These are phyloP conservation scores for Pichia sorboxylosa DNA, from an alignment of 1,139 yeast genomes.

Conservation along the genomic window DNA sequence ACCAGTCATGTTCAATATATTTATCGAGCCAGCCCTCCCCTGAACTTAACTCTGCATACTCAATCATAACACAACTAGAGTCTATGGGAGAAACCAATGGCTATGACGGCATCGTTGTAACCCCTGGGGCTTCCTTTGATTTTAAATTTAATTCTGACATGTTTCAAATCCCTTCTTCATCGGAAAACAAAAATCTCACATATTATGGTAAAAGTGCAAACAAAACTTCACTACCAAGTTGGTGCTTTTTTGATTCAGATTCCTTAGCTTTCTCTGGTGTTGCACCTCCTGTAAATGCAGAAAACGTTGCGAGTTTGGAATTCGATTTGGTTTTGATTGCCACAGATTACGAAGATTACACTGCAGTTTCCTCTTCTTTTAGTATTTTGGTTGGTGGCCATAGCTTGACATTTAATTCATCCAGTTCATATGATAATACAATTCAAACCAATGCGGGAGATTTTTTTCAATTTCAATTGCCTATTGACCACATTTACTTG, in stretches of 20 bases:
- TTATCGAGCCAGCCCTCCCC: slow-evolving; percentile 41
- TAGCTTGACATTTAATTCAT: slow-evolving; percentile 48
- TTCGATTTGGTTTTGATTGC: slow-evolving; percentile 72
- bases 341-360: slow-evolving; percentile 62
- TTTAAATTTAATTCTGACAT: slow-evolving; percentile 50
- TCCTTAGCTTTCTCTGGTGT: slow-evolving; percentile 67
- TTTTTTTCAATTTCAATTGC: slow-evolving; percentile 44
- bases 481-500: slow-evolving; percentile 44
- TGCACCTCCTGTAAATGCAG: slow-evolving; percentile 77
- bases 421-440: slow-evolving; percentile 33
- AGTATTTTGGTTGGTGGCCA: slow-evolving; percentile 80
- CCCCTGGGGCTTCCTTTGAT: slow-evolving; percentile 55
- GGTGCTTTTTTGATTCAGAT: slow-evolving; percentile 63
- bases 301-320: slow-evolving; percentile 73
- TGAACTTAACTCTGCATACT: slow-evolving; percentile 27
- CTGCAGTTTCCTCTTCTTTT: slow-evolving; percentile 64
- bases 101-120: slow-evolving; percentile 55
- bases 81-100: slow-evolving; percentile 63
- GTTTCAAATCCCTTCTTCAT: slow-evolving; percentile 36
- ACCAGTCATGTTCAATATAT: slow-evolving; percentile 39
- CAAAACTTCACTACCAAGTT: slow-evolving; percentile 80
- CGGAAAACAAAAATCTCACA: slow-evolving; percentile 40
- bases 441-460: slow-evolving; percentile 60
- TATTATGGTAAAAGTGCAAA: slow-evolving; percentile 77
- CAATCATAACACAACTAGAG: slow-evolving; percentile 40